These are phyloP conservation scores for Solanum pinnatisectum DNA, from an alignment of 257 asterid species.

Conservation along the genomic window DNA sequence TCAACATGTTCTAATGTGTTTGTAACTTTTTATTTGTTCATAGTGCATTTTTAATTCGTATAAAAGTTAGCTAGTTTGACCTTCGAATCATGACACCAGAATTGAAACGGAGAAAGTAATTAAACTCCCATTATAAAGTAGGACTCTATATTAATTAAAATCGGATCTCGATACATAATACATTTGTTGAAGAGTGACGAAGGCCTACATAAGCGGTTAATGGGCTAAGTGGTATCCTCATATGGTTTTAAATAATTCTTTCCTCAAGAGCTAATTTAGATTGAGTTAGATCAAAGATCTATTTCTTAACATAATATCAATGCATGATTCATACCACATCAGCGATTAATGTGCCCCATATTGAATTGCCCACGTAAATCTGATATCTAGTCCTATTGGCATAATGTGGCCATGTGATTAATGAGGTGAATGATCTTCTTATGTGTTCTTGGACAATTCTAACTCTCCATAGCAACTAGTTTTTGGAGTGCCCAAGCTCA, in stretches of 20 bases:
- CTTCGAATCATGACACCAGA: rapidly evolving
- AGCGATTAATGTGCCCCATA: not conserved
- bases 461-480: not conserved
- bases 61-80: not conserved
- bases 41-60: not conserved
- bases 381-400: too few relatives aligned
- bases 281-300: too few relatives aligned
- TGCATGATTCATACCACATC: not conserved
- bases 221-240: too few relatives aligned
- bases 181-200: not conserved
- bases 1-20: not conserved
- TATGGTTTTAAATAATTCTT: not conserved
- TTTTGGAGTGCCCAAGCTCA: not conserved
- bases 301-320: not conserved
- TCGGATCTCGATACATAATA: not conserved
- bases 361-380: not conserved
- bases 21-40: not conserved
- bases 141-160: not conserved
- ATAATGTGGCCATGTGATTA: too few relatives aligned
- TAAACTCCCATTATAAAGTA: not conserved
- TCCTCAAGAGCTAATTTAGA: not conserved
- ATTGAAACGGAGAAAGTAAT: not conserved
- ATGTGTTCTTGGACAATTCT: not conserved
- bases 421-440: not conserved
- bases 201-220: not conserved